Base-by-base conservation (phyloP, 2,329 filamentous ascomycete species). In the Pseudovirgaria hyperparasitica region DNA sequence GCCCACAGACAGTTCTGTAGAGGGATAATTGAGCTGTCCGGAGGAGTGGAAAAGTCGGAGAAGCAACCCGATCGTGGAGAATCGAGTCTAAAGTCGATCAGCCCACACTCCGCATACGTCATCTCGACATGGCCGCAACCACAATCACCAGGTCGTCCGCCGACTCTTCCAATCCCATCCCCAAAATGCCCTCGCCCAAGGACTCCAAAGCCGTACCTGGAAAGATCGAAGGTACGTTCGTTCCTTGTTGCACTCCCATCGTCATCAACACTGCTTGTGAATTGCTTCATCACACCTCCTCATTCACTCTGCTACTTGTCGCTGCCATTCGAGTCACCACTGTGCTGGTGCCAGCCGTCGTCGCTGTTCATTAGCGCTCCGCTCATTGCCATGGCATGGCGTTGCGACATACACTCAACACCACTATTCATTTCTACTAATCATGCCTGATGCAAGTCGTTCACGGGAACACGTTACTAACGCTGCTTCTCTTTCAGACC, bases 111-210 rank as follows among this genome's bases (percentile, higher is more conserved):
- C 14, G 22, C 24, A 44, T 52, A 52, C 50, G 49, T 52, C 50
- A 52, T 43, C 44, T 25, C 35, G 30, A 28, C 19, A 51, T 52
- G 45, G 45, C 49, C 37, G 45, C 40, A n/a, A n/a, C n/a, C 25
- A 34, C 47, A 34, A 42, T 45, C 42, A 47, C 46, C 37, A 43
- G 44, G 41, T 41, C 43, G 27, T 40, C 42, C 29, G 45, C 41
- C 41, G 45, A 40, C 35, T 49, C 49, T 40, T 42, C 47, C 38
- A 45, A 43, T 31, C 24, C 34, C 23, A 47, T 42, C 35, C 45
- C 48, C 34, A 54, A 41, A 23, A 54, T 54, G 50, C 48, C 50
- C 43, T 52, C 49, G 12, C 49, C 50, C 30, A 48, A 50, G 36
- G 49, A 53, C 37, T 42, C 34, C 30, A 52, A 52, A 42, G 36